Evolutionary conservation across 2,329 filamentous ascomycete species (phyloP).

Genomic region (Botrytis squamosa): DNA sequence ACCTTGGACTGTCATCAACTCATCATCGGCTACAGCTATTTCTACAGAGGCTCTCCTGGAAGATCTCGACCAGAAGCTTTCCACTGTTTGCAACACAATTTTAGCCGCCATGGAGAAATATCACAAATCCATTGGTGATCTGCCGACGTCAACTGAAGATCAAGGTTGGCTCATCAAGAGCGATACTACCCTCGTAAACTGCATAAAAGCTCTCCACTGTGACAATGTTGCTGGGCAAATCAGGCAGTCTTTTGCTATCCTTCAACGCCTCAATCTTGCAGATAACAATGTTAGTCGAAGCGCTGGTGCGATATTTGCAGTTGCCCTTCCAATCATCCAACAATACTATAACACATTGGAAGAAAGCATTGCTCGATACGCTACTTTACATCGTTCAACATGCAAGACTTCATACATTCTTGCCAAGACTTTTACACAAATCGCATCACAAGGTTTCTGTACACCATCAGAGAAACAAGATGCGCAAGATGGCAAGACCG

Average conservation of each 20-base stretch:
- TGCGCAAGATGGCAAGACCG: constrained; percentile 65
- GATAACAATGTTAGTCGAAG: constrained; percentile 44
- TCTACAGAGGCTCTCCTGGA: constrained; percentile 30
- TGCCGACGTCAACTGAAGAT: constrained; percentile 61
- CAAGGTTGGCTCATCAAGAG: constrained; percentile 58
- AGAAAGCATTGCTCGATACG: constrained; percentile 57
- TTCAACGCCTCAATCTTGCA: constrained; percentile 47
- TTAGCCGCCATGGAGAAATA: constrained; percentile 78
- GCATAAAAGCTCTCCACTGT: constrained; percentile 35
- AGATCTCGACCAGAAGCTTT: constrained; percentile 56
- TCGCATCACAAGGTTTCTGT: constrained; percentile 87
- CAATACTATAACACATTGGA: constrained; percentile 67
- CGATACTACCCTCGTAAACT: constrained; percentile 28
- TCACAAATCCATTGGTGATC: constrained; percentile 52
- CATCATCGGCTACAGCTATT: constrained; percentile 23
- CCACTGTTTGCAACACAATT: constrained; percentile 69
- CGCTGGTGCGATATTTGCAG: constrained; percentile 58
- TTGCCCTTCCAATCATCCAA: constrained; percentile 67
- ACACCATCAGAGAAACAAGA: constrained; percentile 79
- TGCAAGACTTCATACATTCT: constrained; percentile 75
- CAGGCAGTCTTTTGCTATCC: constrained; percentile 44
- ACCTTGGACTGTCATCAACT: constrained; percentile 55
- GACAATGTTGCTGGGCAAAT: constrained; percentile 40
- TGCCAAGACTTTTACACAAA: constrained; percentile 72
- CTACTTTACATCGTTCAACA: constrained; percentile 65